A percentile compares a stretch with the other conserved stretches of the same genome.
phyloP scores from a whole-genome alignment of 2,329 filamentous ascomycete species.

The Diplodia scrobiculata region DNA sequence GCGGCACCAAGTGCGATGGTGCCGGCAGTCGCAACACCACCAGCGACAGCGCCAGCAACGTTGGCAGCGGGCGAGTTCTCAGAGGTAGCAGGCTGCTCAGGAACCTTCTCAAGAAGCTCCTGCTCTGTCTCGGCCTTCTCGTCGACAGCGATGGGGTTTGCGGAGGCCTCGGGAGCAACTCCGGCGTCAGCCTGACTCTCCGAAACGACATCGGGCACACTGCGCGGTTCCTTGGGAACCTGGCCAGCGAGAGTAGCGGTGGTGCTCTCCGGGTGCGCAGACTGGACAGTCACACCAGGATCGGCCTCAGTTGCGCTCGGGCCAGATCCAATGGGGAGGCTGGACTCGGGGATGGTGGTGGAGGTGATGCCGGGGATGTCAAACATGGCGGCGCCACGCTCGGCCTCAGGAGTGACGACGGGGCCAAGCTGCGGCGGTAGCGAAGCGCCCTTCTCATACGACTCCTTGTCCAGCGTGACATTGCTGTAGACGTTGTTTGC shows the following conservation, averaged over 20 bases:
- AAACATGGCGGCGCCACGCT: constrained; percentile 51
- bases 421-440: constrained; percentile 49
- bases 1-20: constrained; percentile 48
- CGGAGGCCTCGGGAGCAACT: constrained; percentile 68
- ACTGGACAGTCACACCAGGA: constrained; percentile 47
- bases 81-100: constrained; percentile 58
- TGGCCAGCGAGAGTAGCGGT: constrained; percentile 51
- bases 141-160: constrained; percentile 63
- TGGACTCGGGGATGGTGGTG: constrained; percentile 78
- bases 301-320: constrained; percentile 42
- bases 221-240: constrained; percentile 50
- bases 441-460: constrained; percentile 79
- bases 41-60: constrained; percentile 52
- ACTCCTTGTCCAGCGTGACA: constrained; percentile 72
- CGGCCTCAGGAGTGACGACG: constrained; percentile 50
- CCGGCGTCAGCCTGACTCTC: constrained; percentile 71
- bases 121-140: constrained; percentile 73
- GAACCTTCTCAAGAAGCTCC: constrained; percentile 69
- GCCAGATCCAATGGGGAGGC: constrained; percentile 64
- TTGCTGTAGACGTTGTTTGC: constrained; percentile 69
- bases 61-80: constrained; percentile 49
- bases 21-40: constrained; percentile 45
- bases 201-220: constrained; percentile 63
- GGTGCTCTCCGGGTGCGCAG: constrained; percentile 49
- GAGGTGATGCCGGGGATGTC: constrained; percentile 55